Conservation (phyloP, 768 basidiomycete species). For the Boletus sp. region DNA sequence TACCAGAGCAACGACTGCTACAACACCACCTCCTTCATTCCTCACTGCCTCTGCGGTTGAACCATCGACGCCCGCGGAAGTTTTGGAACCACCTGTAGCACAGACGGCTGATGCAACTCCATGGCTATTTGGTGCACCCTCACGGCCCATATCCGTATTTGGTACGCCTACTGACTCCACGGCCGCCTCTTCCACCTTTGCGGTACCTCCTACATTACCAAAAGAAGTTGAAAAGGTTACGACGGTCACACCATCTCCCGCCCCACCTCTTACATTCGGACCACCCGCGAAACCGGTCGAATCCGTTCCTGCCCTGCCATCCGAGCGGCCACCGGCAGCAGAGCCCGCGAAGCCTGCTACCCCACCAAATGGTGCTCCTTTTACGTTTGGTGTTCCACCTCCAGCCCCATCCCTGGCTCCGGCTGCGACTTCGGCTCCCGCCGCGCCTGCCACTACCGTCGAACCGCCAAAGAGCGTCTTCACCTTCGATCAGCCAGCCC, state of each 20-base stretch:
- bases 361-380: conserved; percentile 9
- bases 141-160: conserved; percentile 8
- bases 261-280: conserved; percentile 30
- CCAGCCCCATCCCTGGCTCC: background rate
- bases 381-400: conserved; percentile 29
- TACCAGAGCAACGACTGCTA: conserved; percentile 33
- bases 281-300: conserved; percentile 21
- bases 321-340: conserved; percentile 7
- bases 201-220: conserved; percentile 5
- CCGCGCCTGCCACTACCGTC: conserved; percentile 8
- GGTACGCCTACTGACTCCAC: conserved; percentile 1
- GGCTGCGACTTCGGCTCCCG: conserved; percentile 6
- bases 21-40: conserved; percentile 21
- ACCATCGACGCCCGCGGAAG: conserved; percentile 4
- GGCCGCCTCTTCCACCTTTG: conserved; percentile 4
- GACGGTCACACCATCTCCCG: conserved; percentile 2
- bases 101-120: conserved; percentile 9
- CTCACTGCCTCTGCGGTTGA: conserved; percentile 17
- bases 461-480: conserved; percentile 34
- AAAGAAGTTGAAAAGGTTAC: conserved; percentile 20
- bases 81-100: background rate
- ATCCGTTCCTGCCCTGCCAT: conserved; percentile 12
- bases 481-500: conserved; percentile 28
- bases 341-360: conserved; percentile 7
- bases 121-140: conserved; percentile 9